A percentile compares a stretch with the other conserved stretches of the same genome.
Evolutionary conservation across 352 stramenopile genomes (phyloP).

Genomic region (Elongisporangium undulatum): DNA sequence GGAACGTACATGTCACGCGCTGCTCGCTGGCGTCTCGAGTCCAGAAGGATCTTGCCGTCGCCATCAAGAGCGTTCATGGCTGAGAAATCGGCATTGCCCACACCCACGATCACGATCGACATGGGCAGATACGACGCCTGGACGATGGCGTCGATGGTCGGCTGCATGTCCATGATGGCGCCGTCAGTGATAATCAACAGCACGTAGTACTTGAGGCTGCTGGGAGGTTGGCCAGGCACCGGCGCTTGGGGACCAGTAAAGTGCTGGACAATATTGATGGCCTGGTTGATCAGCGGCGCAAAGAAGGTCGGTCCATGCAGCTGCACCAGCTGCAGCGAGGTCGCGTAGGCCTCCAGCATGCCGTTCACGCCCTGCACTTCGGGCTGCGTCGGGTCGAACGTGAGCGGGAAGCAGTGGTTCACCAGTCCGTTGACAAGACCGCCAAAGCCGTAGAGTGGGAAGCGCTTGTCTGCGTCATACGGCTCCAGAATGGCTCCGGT

Average conservation of each 20-base stretch:
- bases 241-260: constrained; percentile 32
- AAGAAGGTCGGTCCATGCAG: constrained; percentile 80
- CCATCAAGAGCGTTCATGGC: constrained; percentile 60
- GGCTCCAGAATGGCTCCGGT: constrained; percentile 65
- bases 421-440: constrained; percentile 55
- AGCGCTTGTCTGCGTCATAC: constrained; percentile 72
- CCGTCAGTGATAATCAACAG: constrained; percentile 72
- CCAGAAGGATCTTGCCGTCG: constrained; percentile 52
- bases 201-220: constrained; percentile 72
- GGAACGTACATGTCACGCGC: constrained; percentile 61
- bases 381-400: constrained; percentile 51
- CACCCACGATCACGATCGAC: constrained; percentile 80
- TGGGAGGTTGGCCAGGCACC: constrained; percentile 2
- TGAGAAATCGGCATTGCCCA: constrained; percentile 70
- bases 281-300: constrained; percentile 67
- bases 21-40: constrained; percentile 29
- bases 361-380: constrained; percentile 61
- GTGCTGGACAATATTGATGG: constrained; percentile 46
- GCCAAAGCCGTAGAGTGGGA: constrained; percentile 82
- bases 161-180: constrained; percentile 75
- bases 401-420: constrained; percentile 72
- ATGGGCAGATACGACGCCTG: constrained; percentile 58
- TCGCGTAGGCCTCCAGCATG: constrained; percentile 55
- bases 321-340: constrained; percentile 59
- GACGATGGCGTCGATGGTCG: constrained; percentile 69